Evolutionary conservation across 1,284 basidiomycete species (phyloP).

Genomic region (Phellopilus nigrolimitatus): DNA sequence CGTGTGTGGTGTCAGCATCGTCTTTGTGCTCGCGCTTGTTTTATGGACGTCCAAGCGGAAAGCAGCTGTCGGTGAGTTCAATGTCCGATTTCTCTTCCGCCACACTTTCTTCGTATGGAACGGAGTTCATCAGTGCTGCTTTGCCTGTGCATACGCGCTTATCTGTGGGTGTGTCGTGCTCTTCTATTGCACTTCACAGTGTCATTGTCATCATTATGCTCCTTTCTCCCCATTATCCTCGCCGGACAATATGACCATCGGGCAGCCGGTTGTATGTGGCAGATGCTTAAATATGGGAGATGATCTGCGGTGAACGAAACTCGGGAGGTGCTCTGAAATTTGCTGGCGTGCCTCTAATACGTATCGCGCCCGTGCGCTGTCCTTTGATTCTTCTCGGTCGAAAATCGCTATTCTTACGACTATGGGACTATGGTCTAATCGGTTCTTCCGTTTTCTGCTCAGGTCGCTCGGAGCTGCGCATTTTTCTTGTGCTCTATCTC

Average conservation of each 20-base stretch:
- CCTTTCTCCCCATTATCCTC: too few relatives aligned
- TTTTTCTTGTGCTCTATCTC: constrained; percentile 63
- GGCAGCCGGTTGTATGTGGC: too few relatives aligned
- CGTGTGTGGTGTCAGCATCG: constrained; percentile 55
- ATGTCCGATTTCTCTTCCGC: background rate
- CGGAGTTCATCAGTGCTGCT: background rate
- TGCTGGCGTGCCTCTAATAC: background rate
- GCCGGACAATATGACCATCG: too few relatives aligned
- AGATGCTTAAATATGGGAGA: too few relatives aligned
- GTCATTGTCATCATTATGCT: too few relatives aligned
- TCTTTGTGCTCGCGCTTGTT: constrained; percentile 47
- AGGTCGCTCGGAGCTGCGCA: constrained; percentile 68
- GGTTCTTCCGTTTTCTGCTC: constrained; percentile 21
- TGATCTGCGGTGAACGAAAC: constrained; percentile 1
- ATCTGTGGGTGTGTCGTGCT: background rate
- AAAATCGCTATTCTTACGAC: too few relatives aligned
- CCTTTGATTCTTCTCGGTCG: too few relatives aligned
- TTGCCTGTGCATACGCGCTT: background rate
- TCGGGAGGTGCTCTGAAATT: too few relatives aligned
- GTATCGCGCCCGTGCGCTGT: too few relatives aligned
- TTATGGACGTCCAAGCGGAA: constrained; percentile 39
- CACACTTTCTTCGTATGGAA: background rate
- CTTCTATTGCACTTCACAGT: too few relatives aligned
- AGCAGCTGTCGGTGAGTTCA: constrained; percentile 41
- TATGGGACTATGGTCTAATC: background rate